Percentiles rank a stretch among this genome's conserved stretches.
Evolutionary conservation across 179 eudicot species (phyloP).

Genomic region (Silene noctiflora): DNA sequence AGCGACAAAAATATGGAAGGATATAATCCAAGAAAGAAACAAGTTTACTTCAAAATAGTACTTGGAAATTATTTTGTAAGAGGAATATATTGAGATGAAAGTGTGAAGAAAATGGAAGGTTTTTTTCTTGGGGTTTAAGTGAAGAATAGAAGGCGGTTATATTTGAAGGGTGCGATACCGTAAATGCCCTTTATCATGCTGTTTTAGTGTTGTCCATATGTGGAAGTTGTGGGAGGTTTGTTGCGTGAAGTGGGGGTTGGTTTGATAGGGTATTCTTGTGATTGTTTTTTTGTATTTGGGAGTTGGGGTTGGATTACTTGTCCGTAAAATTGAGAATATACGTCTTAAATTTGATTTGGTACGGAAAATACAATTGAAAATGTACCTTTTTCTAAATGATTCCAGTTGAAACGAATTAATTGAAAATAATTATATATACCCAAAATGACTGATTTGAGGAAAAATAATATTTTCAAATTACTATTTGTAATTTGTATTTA

Average conservation of each 20-base stretch:
- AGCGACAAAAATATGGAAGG: background rate
- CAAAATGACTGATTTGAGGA: too few species aligned
- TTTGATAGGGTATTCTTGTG: background rate
- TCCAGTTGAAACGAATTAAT: too few species aligned
- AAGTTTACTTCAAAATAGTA: background rate
- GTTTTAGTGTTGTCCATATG: background rate
- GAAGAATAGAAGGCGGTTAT: conserved; percentile 9
- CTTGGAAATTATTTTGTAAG: background rate
- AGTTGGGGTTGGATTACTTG: too few species aligned
- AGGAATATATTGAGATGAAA: background rate
- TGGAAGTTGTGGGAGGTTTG: conserved; percentile 13
- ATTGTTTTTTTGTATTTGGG: too few species aligned
- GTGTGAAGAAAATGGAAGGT: background rate
- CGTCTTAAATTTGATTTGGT: too few species aligned
- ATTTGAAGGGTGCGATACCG: background rate
- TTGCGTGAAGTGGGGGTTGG: conserved; percentile 4
- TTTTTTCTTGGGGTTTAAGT: background rate
- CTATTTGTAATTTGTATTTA: too few species aligned
- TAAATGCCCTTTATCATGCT: conserved; percentile 3
- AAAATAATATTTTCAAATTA: too few species aligned
- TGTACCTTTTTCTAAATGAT: too few species aligned
- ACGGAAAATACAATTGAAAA: too few species aligned
- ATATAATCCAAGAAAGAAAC: background rate
- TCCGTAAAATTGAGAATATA: too few species aligned
- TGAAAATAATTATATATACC: too few species aligned